Percentiles rank a stretch among this genome's conserved stretches.
Evolutionary conservation across 129 eudicot species (phyloP).

Genomic region (Pittosporum tobira): DNA sequence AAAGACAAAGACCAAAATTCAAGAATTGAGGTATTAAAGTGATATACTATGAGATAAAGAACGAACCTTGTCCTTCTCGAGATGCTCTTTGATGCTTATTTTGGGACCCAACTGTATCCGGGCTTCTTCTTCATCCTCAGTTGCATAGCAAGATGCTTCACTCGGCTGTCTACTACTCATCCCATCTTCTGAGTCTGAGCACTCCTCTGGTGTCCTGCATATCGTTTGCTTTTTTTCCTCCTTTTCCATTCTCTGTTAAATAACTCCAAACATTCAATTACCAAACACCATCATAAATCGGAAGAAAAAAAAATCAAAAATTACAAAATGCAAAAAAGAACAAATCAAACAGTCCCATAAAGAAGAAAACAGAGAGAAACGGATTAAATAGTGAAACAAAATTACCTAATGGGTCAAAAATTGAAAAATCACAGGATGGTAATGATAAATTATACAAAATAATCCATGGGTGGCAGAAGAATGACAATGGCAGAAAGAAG

Average conservation of each 20-base stretch:
- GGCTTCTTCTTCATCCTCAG: conserved; percentile 71
- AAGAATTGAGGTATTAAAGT: too few relatives aligned
- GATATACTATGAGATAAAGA: not conserved
- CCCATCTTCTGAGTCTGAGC: conserved; percentile 26
- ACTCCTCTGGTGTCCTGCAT: conserved; percentile 28
- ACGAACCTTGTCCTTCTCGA: conserved; percentile 76
- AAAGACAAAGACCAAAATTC: not conserved
- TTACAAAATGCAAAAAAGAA: not conserved
- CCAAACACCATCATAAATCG: conserved; percentile 16
- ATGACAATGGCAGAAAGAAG: conserved; percentile 3
- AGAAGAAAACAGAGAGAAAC: not conserved
- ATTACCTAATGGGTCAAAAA: conserved; percentile 6
- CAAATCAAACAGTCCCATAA: too few relatives aligned
- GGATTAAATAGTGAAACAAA: not conserved
- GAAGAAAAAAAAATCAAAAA: too few relatives aligned
- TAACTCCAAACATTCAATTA: conserved; percentile 12
- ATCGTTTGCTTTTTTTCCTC: conserved; percentile 18
- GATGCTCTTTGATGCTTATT: conserved; percentile 58
- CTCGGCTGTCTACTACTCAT: conserved; percentile 30
- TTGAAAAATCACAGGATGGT: not conserved
- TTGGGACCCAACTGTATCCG: conserved; percentile 66
- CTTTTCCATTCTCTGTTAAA: not conserved
- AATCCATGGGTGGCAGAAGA: conserved; percentile 12
- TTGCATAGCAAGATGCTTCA: conserved; percentile 42
- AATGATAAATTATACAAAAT: conserved; percentile 26